Conservation (phyloP, 495 filamentous ascomycete genomes). For the Penicillium angulare region DNA sequence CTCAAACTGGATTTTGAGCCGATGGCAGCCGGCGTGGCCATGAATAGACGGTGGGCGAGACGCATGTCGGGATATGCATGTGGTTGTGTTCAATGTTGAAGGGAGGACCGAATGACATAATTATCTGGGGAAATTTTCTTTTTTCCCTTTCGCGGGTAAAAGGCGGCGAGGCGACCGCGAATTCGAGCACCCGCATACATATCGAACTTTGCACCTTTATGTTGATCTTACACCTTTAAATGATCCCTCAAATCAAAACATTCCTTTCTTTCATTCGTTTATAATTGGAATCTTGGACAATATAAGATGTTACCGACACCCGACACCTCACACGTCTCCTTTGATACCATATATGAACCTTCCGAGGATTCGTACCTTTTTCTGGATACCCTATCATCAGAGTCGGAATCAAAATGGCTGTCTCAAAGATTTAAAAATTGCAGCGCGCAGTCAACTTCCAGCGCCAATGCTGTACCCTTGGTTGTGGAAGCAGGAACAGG, state of each 20-base stretch:
- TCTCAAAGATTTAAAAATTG: constrained; percentile 46
- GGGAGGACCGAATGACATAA: constrained; percentile 27
- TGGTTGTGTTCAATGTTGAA: neutral
- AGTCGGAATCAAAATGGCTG: constrained; percentile 70
- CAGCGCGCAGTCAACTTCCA: constrained; percentile 2
- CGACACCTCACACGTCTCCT: constrained; percentile 83
- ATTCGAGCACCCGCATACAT: constrained; percentile 9
- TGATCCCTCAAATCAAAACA: neutral
- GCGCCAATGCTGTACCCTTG: constrained; percentile 50
- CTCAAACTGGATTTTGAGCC: constrained; percentile 51
- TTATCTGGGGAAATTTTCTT: constrained; percentile 15
- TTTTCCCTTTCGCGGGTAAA: constrained; percentile 8
- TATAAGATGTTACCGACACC: constrained; percentile 82
- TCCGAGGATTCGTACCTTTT: constrained; percentile 95
- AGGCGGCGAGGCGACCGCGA: constrained; percentile 30
- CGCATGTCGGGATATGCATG: constrained; percentile 27
- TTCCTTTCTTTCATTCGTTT: too few relatives aligned
- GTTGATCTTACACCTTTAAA: neutral
- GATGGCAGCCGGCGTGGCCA: constrained; percentile 46
- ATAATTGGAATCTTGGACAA: neutral
- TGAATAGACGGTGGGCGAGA: constrained; percentile 35
- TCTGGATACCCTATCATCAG: constrained; percentile 83
- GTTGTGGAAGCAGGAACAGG: constrained; percentile 87
- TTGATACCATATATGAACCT: constrained; percentile 85
- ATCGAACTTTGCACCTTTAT: too few relatives aligned